A percentile compares a stretch with the other conserved stretches of the same genome.
These are phyloP conservation scores for Tolypocladium nubicola DNA, from an alignment of 2,329 filamentous ascomycete species.

Conservation along the genomic window DNA sequence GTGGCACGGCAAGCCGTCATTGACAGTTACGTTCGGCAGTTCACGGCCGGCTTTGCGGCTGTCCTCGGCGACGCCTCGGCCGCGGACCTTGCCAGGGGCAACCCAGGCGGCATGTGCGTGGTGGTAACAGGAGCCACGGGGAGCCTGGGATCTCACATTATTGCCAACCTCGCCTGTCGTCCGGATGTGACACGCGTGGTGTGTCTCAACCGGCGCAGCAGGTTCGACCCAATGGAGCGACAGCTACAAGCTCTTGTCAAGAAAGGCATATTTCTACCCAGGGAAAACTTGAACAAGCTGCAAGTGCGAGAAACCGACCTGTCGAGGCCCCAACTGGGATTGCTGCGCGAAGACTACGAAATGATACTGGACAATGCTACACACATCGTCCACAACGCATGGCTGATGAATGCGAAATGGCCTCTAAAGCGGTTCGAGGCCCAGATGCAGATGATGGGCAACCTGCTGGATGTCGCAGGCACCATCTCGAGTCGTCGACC, in stretches of 20 bases:
- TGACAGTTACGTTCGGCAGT: not conserved
- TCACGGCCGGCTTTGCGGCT: not conserved
- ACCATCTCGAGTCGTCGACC: conserved; percentile 12
- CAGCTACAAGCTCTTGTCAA: not conserved
- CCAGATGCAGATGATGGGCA: conserved; percentile 33
- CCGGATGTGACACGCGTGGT: conserved; percentile 18
- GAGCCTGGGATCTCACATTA: conserved; percentile 25
- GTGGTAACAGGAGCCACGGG: conserved; percentile 28
- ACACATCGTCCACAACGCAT: conserved; percentile 40
- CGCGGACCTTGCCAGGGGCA: not conserved
- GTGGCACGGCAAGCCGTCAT: not conserved
- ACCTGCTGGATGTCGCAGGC: conserved; percentile 32
- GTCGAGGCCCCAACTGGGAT: conserved; percentile 27
- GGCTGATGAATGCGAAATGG: conserved; percentile 30
- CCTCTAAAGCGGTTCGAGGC: conserved; percentile 27
- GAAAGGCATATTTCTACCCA: not conserved
- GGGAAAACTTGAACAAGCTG: not conserved
- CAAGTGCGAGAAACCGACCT: not conserved
- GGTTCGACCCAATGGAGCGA: not conserved
- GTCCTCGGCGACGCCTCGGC: not conserved
- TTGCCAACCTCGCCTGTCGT: conserved; percentile 13
- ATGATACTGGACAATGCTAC: conserved; percentile 26
- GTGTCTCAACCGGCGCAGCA: conserved; percentile 32
- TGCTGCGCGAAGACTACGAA: conserved; percentile 24
- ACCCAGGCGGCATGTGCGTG: conserved; percentile 6